These are phyloP conservation scores for Trichoderma koningii DNA, from an alignment of 2,329 filamentous ascomycete species.

Conservation along the genomic window DNA sequence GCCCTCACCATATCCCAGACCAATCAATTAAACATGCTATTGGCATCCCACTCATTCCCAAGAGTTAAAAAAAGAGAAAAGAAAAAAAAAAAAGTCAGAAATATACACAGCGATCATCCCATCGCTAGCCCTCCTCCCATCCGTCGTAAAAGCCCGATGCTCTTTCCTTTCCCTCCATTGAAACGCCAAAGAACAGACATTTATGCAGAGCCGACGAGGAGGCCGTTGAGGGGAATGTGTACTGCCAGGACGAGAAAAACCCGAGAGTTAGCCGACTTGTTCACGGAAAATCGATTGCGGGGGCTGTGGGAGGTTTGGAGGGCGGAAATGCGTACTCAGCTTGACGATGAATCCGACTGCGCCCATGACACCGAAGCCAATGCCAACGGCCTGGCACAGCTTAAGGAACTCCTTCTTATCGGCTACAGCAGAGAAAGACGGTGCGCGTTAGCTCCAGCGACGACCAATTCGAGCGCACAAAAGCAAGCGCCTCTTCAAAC, in stretches of 20 bases:
- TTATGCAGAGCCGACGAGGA: conserved; percentile 68
- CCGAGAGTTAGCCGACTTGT: background rate
- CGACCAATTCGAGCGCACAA: background rate
- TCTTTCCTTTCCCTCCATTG: background rate
- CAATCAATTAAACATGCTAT: conserved; percentile 25
- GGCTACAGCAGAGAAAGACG: conserved; percentile 34
- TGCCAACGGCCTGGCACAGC: conserved; percentile 62
- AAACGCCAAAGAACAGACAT: conserved; percentile 26
- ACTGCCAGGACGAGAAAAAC: conserved; percentile 46
- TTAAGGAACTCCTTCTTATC: conserved; percentile 49
- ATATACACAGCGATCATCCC: conserved; percentile 15
- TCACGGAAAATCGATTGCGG: background rate
- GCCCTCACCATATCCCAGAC: conserved; percentile 12
- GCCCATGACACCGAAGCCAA: conserved; percentile 71
- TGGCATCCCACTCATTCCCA: conserved; percentile 21
- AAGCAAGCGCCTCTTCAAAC: background rate
- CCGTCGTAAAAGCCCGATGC: conserved; percentile 3
- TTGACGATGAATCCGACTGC: conserved; percentile 71
- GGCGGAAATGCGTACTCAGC: conserved; percentile 54
- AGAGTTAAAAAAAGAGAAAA: too few species aligned
- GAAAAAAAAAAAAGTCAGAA: background rate
- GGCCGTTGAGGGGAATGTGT: conserved; percentile 71
- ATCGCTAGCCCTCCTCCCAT: background rate
- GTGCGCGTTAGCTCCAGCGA: background rate
- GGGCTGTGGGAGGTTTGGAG: background rate